Evolutionary conservation across 2,329 filamentous ascomycete species (phyloP).

Genomic region (Monilinia fructicola): DNA sequence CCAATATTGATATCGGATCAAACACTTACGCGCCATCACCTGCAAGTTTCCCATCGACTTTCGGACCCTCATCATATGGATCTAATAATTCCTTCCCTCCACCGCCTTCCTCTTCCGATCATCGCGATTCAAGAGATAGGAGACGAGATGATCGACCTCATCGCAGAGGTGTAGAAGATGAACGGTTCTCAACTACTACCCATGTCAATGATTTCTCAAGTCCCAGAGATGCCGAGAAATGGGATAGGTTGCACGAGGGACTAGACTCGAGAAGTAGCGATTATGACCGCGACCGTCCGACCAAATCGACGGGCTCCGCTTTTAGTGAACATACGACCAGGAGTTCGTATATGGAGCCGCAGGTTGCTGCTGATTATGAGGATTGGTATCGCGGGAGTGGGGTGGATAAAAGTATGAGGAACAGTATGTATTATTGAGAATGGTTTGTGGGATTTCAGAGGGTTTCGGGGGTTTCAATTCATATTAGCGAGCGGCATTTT

Average conservation of each 20-base stretch:
- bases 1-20: conserved; percentile 29
- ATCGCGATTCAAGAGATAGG: conserved; percentile 24
- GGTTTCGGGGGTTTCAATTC: background rate
- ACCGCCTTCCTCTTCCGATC: conserved; percentile 32
- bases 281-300: conserved; percentile 19
- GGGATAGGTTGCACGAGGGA: conserved; percentile 34
- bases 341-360: conserved; percentile 15
- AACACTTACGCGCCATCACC: conserved; percentile 23
- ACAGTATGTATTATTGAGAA: conserved; percentile 21
- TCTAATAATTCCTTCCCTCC: conserved; percentile 34
- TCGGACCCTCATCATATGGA: conserved; percentile 29
- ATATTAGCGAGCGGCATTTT: background rate
- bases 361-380: conserved; percentile 17
- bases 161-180: conserved; percentile 31
- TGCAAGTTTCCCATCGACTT: conserved; percentile 25
- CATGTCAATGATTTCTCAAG: conserved; percentile 33
- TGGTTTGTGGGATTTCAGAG: background rate
- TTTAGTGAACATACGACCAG: conserved; percentile 16
- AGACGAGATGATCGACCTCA: conserved; percentile 32
- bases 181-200: conserved; percentile 26
- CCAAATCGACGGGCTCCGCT: conserved; percentile 8
- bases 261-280: conserved; percentile 16
- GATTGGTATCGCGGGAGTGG: conserved; percentile 25
- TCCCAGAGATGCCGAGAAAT: conserved; percentile 38
- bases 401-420: conserved; percentile 6